Base-by-base conservation (phyloP, 345 rosid species). In the Hibiscus tridactylites region DNA sequence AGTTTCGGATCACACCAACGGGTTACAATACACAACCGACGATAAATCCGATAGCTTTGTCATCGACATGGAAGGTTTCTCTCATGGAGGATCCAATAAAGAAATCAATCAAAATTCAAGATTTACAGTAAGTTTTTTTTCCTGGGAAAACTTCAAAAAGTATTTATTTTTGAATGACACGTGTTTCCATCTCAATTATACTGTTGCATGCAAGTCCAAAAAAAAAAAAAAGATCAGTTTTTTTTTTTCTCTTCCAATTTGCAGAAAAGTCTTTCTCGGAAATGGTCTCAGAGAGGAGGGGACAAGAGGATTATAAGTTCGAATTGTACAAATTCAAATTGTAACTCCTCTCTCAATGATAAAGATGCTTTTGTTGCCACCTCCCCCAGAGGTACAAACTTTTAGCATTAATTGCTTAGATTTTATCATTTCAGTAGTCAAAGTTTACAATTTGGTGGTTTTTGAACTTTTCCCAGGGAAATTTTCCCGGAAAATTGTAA, bases 241-340 rank as follows among this genome's bases (percentile, higher is more conserved):
- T n/a, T 72, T n/a, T 72, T 65, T 57, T 44, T 53, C 24, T 61
- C 53, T 80, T 63, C 37, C 37, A n/a, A 28, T 52, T 62, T 89
- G 86, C 96, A 91, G 91, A 88, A 85, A 82, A 85, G 74, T 77
- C 82, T 86, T 59, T 88, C 97, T 61, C 84, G 90, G 74, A 94
- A 91, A 81, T 91, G 93, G 81, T 76, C 89, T 9, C 72, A 63
- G 56, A 88, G 24, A 21, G 31, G 31, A 28, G 79, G 82, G 31
- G 88, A 86, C 74, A 83, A 81, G 79, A 89, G 82, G 74, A 74
- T 74, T 15, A 19, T 50, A 1, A 8, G 24, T 67, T 17, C 61
- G 5, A 58, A 11, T 58, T 9, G 6, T 58, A 3, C 33, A 24
- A 70, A 12, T 70, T 56, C 47, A 44, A 44, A 44, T 44, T 10